Evolutionary conservation across 768 basidiomycete genomes (phyloP), one percentile per base, ranked within the genome.

Genomic region (Lentinula raphanica): DNA sequence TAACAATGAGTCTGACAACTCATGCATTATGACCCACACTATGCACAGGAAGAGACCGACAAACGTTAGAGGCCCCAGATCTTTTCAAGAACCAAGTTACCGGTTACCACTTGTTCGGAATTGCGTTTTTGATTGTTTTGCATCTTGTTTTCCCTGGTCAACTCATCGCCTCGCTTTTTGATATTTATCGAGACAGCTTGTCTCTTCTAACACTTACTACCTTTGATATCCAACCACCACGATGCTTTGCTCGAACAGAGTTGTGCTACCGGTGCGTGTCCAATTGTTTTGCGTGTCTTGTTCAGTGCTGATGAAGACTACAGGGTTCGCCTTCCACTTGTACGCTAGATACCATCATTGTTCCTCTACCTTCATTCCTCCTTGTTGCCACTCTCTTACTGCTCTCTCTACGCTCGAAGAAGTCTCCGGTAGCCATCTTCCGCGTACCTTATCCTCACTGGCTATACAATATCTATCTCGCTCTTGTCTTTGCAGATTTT

Each of bases 291-390:
- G 9, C 15, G 6, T 44, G 21, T 17, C 32, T 13, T 27, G 21
- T 15, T 19, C 23, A 40, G 4, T 6, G 35, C 17, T 44, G 13
- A 56, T 15, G 3, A 8, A 8, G 7, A 6, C 3, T 25, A n/a
- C 49, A 71, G 70, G 68, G 68, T 1, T 66, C 69, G 11, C 70
- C 70, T 12, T 68, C 70, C 15, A 69, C 69, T n/a, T 70, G 70
- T 58, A 51, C 62, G 11, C 63, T 71, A 21, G 70, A 71, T 61
- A 66, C 68, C 0, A 60, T 54, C 2, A 60, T 71, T 19, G 65
- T 68, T 0, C 70, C 69, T 1, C 35, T 71, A 1, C 70, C 69
- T 2, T 69, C 70, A 2, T 66, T 70, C 55, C 54, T 67, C 36
- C 62, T 70, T 23, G 23, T 66, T 48, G 53, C 65, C 19, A 59